phyloP scores from a whole-genome alignment of 2,329 filamentous ascomycete genomes.

The Aspergillus pseudoglaucus region DNA sequence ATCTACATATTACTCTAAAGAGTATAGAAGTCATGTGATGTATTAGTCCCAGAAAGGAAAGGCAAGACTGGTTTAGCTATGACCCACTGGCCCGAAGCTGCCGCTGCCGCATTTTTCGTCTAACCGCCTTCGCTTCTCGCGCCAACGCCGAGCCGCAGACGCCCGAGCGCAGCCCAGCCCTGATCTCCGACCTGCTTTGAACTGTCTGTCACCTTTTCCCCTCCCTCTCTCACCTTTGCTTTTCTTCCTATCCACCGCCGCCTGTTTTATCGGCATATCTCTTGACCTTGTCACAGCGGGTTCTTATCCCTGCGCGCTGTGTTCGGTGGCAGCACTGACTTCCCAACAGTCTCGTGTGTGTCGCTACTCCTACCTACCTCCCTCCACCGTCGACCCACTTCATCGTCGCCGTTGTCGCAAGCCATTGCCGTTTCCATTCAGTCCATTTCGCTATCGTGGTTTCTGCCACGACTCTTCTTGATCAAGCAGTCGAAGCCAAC shows the following conservation, averaged over 20 bases:
- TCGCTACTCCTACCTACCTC: conserved; percentile 2
- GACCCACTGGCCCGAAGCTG: neutral
- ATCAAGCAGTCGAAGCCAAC: conserved; percentile 1
- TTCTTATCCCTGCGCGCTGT: conserved; percentile 14
- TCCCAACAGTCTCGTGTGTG: conserved; percentile 9
- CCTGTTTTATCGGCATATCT: neutral
- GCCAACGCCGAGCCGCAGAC: conserved; percentile 22
- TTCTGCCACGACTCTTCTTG: neutral
- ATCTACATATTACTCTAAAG: too few species aligned
- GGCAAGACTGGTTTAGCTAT: too few species aligned
- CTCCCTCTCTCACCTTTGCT: conserved; percentile 1
- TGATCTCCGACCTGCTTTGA: conserved; percentile 17
- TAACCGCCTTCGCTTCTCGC: conserved; percentile 28
- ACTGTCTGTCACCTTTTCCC: conserved; percentile 10
- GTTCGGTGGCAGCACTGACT: conserved; percentile 19
- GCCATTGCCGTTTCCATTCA: neutral
- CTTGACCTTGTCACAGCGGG: conserved; percentile 6
- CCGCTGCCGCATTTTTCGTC: conserved; percentile 16
- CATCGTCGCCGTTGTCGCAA: conserved; percentile 3
- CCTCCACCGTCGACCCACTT: neutral
- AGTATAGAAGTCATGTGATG: neutral
- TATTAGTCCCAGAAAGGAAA: neutral
- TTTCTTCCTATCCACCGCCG: conserved; percentile 1
- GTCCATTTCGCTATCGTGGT: neutral
- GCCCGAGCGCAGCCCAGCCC: conserved; percentile 11